A percentile compares a stretch with the other conserved stretches of the same genome.
Conservation (phyloP, 305 asterid species). For the Fraxinus dipetala region DNA sequence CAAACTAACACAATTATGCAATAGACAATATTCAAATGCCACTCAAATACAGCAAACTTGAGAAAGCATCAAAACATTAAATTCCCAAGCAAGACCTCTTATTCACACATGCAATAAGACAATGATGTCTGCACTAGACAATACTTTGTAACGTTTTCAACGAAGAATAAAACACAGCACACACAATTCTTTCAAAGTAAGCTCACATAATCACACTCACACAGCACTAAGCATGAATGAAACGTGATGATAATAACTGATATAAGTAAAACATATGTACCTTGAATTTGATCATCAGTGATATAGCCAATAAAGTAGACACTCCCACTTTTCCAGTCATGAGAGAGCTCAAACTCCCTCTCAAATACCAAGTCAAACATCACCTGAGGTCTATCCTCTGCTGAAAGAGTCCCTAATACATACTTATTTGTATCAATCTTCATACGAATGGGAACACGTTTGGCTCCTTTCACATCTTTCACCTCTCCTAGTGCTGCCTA, state of each 20-base stretch:
- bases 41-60: neutral
- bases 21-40: neutral
- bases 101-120: neutral
- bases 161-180: neutral
- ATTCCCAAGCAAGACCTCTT: neutral
- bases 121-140: neutral
- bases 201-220: neutral
- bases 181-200: neutral
- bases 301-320: slow-evolving; percentile 52
- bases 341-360: slow-evolving; percentile 73
- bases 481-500: slow-evolving; percentile 74
- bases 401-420: slow-evolving; percentile 56
- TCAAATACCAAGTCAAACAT: slow-evolving; percentile 66
- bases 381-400: slow-evolving; percentile 51
- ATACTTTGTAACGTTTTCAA: neutral
- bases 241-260: neutral
- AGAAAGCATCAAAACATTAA: neutral
- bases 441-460: slow-evolving; percentile 42
- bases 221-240: neutral
- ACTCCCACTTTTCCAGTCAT: slow-evolving; percentile 65
- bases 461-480: slow-evolving; percentile 47
- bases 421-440: slow-evolving; percentile 35
- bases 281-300: slow-evolving; percentile 41
- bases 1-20: neutral
- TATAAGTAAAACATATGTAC: slow-evolving; percentile 6